Evolutionary conservation across 2,329 filamentous ascomycete species (phyloP).

Genomic region (Grosmannia serpens): DNA sequence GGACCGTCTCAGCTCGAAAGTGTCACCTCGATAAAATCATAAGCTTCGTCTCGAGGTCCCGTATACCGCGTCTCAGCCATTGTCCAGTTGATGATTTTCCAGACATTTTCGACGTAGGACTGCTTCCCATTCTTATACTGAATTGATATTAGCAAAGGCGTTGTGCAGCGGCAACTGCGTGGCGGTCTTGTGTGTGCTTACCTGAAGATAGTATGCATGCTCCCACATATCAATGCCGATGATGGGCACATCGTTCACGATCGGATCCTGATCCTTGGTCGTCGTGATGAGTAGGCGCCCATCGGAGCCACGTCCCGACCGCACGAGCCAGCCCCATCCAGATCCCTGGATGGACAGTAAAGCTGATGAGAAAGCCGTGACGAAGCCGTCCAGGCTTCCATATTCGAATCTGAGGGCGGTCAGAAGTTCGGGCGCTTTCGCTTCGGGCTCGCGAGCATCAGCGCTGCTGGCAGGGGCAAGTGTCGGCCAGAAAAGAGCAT

Average conservation of each 20-base stretch:
- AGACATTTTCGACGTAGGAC: conserved; percentile 63
- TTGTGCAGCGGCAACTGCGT: too few species aligned
- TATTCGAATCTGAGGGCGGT: conserved; percentile 52
- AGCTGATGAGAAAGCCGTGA: conserved; percentile 51
- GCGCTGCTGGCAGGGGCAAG: conserved; percentile 48
- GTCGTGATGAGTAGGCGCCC: conserved; percentile 56
- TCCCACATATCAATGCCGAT: conserved; percentile 87
- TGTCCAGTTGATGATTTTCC: conserved; percentile 71
- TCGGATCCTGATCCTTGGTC: conserved; percentile 74
- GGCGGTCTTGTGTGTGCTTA: conserved; percentile 24
- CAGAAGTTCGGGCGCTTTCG: conserved; percentile 31
- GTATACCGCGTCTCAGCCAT: conserved; percentile 51
- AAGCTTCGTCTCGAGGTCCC: conserved; percentile 32
- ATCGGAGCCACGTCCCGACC: conserved; percentile 33
- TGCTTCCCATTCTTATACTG: conserved; percentile 67
- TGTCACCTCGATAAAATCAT: conserved; percentile 26
- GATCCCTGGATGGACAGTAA: conserved; percentile 68
- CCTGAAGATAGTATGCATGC: conserved; percentile 81
- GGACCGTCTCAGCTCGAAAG: background rate
- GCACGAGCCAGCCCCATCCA: conserved; percentile 81
- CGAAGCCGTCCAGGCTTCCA: conserved; percentile 56
- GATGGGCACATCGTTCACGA: conserved; percentile 52
- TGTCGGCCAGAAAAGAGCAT: conserved; percentile 59
- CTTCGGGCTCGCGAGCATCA: conserved; percentile 42
- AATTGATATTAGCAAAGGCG: background rate